Conservation (phyloP, 495 filamentous ascomycete genomes). For the Opeltia flavorubescens region DNA sequence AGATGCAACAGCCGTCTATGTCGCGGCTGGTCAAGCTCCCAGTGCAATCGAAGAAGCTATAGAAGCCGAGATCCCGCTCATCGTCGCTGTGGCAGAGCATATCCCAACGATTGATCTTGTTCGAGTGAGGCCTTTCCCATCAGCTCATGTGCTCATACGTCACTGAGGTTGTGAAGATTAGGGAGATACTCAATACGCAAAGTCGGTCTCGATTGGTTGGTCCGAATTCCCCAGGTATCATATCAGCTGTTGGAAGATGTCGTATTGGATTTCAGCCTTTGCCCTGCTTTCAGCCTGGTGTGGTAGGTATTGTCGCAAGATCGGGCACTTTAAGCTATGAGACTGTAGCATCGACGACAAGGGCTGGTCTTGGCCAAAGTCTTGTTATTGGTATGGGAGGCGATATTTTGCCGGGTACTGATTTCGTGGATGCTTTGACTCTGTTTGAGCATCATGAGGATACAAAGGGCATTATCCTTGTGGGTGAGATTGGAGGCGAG, state of each 20-base stretch:
- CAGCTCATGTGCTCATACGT: background rate
- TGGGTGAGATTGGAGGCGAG: slow-evolving; percentile 77
- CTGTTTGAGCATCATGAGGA: slow-evolving; percentile 61
- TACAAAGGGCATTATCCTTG: slow-evolving; percentile 68
- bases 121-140: slow-evolving; percentile 34
- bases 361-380: slow-evolving; percentile 73
- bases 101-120: slow-evolving; percentile 80
- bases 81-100: slow-evolving; percentile 85
- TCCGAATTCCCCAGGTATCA: slow-evolving; percentile 79
- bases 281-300: slow-evolving; percentile 57
- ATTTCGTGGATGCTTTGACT: slow-evolving; percentile 60
- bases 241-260: slow-evolving; percentile 66
- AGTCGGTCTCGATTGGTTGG: slow-evolving; percentile 70
- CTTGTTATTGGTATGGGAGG: slow-evolving; percentile 81
- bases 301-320: slow-evolving; percentile 72
- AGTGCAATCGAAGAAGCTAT: slow-evolving; percentile 79
- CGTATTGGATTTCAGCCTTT: slow-evolving; percentile 81
- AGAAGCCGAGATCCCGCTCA: slow-evolving; percentile 72
- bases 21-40: slow-evolving; percentile 63
- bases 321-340: slow-evolving; percentile 85
- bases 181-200: slow-evolving; percentile 66
- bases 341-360: slow-evolving; percentile 68
- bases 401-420: slow-evolving; percentile 70
- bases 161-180: slow-evolving; percentile 35
- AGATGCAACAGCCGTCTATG: slow-evolving; percentile 76